Evolutionary conservation across 345 rosid species (phyloP).

Genomic region (Populus nigra): DNA sequence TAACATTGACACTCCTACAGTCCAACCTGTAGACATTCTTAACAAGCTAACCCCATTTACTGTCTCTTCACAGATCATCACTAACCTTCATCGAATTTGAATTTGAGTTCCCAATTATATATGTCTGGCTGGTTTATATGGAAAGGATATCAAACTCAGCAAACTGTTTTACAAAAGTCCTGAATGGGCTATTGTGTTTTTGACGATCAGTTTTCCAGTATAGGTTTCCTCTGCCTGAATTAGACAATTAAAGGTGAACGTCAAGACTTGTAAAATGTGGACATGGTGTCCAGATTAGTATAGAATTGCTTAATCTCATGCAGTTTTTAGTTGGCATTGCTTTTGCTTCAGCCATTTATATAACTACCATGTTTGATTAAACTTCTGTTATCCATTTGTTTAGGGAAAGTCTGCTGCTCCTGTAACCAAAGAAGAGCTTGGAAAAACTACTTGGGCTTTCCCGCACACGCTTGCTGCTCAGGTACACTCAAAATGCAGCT

Average conservation of each 20-base stretch:
- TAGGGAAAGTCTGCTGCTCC: slow-evolving; percentile 64
- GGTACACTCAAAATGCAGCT: slow-evolving; percentile 37
- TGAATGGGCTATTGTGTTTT: slow-evolving; percentile 9
- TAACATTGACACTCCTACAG: slow-evolving; percentile 5
- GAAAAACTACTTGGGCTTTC: slow-evolving; percentile 94
- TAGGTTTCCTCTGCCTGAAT: not conserved
- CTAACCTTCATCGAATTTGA: not conserved
- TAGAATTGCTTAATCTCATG: not conserved
- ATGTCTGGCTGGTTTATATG: not conserved
- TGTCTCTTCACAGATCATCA: not conserved
- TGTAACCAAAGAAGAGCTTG: slow-evolving; percentile 88
- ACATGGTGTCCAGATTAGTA: not conserved
- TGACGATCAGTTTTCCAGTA: not conserved
- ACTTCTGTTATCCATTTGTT: not conserved
- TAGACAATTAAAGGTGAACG: not conserved
- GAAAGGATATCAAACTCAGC: not conserved
- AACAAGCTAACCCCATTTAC: slow-evolving; percentile 38
- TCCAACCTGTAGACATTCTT: slow-evolving; percentile 15
- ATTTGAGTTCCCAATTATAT: not conserved
- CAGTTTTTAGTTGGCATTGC: not conserved
- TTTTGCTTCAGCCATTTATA: not conserved
- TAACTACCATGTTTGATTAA: not conserved
- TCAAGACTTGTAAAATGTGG: not conserved
- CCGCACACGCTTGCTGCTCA: slow-evolving; percentile 95
- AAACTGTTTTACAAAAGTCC: slow-evolving; percentile 55